Evolutionary conservation across 495 filamentous ascomycete species (phyloP), one percentile per base, ranked within the genome.

Genomic region (Immersiella caudata): DNA sequence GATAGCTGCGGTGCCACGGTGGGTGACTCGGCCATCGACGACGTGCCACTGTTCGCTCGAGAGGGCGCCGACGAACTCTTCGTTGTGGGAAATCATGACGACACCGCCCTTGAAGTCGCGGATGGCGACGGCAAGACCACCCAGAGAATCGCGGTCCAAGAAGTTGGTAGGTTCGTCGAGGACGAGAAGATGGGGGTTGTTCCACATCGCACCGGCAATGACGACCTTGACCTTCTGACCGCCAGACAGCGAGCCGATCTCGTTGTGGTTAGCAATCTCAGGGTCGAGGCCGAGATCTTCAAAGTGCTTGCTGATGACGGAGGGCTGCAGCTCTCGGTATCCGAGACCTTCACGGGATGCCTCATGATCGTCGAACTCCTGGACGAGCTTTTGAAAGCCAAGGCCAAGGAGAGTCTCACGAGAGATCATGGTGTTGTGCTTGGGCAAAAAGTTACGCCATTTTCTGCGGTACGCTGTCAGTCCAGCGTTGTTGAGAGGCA

Each of bases 141-240:
- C 95, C 9, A 99, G 89, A 0, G 93, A 96, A 81, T 99, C 96
- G 71, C 95, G 93, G 71, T 99, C 95, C 81, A 99, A 87, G 86
- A 97, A 99, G 84, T 99, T 99, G 79, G 95, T 98, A 33, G 95
- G 95, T 81, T 99, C 95, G 87, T 99, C 95, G 18, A 99, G 90
- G 20, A 99, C 95, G 60, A 99, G 88, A 67, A 99, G 82, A 83
- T 99, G 95, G 0, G 95, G 95, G 83, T 97, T 98, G 80, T 97
- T 97, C 95, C 94, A 97, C 93, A 97, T 95, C 68, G 92, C 92
- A 71, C 91, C 93, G n/a, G 95, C 94, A 56, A 99, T 87, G 57
- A 99, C 95, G 54, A 99, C 95, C 86, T 99, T 99, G 80, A 99
- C 95, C 81, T 99, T 99, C 77, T 99, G 95, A n/a, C 95, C 95